A percentile compares a stretch with the other conserved stretches of the same genome.
Conservation (phyloP, 768 basidiomycete species). For the Tylopilus subfusipes region DNA sequence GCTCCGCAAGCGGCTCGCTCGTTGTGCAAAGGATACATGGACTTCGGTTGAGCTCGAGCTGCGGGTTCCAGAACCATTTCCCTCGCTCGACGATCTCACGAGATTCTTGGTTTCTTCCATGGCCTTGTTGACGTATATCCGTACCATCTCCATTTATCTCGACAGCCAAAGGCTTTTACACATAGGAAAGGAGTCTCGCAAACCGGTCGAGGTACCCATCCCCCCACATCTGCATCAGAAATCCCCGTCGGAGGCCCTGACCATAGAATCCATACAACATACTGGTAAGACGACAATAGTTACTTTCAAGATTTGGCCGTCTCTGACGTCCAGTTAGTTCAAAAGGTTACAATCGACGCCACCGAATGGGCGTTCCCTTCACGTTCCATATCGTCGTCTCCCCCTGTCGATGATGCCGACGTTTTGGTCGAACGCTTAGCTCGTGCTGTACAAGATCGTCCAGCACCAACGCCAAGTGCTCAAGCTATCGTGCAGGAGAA, state of each 20-base stretch:
- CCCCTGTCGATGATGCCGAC: background rate
- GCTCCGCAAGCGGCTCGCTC: background rate
- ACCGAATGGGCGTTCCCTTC: conserved; percentile 1
- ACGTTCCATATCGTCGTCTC: background rate
- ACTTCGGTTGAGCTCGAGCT: conserved; percentile 13
- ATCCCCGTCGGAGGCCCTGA: background rate
- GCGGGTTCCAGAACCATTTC: background rate
- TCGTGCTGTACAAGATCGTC: background rate
- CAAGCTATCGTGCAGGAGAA: background rate
- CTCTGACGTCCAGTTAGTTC: conserved; percentile 4
- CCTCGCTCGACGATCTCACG: conserved; percentile 2
- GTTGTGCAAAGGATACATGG: background rate
- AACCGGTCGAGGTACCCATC: background rate
- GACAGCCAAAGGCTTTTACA: background rate
- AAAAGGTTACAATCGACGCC: conserved; percentile 8
- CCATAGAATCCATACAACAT: conserved; percentile 7
- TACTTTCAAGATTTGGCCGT: too few species aligned
- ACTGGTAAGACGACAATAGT: background rate
- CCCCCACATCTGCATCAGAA: background rate
- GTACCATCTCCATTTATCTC: conserved; percentile 3
- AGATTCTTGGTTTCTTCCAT: conserved; percentile 13
- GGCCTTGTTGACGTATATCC: conserved; percentile 2
- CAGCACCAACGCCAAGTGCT: background rate
- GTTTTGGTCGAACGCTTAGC: background rate
- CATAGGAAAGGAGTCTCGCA: background rate